Evolutionary conservation across 768 basidiomycete species (phyloP).

Genomic region (Rhodotorula toruloides): DNA sequence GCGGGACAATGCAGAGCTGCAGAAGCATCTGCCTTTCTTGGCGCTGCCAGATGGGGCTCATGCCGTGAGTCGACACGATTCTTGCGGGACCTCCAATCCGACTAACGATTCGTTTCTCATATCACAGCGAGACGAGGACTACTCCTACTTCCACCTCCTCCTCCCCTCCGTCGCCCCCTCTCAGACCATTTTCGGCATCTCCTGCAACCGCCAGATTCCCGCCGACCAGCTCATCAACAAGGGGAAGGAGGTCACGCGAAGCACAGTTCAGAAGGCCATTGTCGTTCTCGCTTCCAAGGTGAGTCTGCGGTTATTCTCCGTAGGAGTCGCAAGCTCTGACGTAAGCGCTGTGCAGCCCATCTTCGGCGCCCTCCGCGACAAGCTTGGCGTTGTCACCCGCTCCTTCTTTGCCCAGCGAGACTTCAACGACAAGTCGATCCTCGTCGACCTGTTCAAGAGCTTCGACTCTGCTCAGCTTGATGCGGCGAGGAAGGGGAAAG

Average conservation of each 20-base stretch:
- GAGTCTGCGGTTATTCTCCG: constrained; percentile 7
- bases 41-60: constrained; percentile 97
- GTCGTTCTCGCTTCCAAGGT: constrained; percentile 70
- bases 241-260: constrained; percentile 78
- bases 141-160: constrained; percentile 83
- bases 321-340: no score
- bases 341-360: constrained; percentile 62
- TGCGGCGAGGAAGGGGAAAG: neutral
- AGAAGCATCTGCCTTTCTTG: constrained; percentile 82
- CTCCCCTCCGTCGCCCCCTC: constrained; percentile 53
- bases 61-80: constrained; percentile 67
- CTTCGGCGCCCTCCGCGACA: constrained; percentile 91
- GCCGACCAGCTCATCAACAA: constrained; percentile 70
- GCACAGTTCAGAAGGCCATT: constrained; percentile 95
- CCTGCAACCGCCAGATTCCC: constrained; percentile 90
- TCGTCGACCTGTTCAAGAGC: constrained; percentile 78
- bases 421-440: constrained; percentile 76
- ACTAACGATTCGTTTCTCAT: neutral
- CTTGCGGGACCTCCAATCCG: no score
- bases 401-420: constrained; percentile 89
- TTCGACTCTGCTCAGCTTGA: constrained; percentile 56
- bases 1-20: constrained; percentile 76
- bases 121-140: constrained; percentile 76
- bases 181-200: constrained; percentile 86
- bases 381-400: constrained; percentile 86